Evolutionary conservation across 1,139 yeast genomes (phyloP).

Genomic region (Yamadazyma trypodendri): DNA sequence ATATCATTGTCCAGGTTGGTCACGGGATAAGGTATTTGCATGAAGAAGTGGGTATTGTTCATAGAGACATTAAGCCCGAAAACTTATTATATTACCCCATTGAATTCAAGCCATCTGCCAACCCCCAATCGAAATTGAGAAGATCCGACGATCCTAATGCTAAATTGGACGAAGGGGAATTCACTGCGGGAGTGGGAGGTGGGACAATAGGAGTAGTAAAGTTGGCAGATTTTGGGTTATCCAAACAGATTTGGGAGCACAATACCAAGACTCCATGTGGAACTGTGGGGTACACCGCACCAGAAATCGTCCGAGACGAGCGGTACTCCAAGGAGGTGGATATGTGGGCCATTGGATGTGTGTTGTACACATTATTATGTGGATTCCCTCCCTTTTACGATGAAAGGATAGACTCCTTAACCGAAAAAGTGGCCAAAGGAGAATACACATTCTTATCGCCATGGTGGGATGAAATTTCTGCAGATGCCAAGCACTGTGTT

Average conservation of each 20-base stretch:
- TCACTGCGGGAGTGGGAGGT: constrained; percentile 47
- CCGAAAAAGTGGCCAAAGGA: constrained; percentile 59
- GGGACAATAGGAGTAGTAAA: constrained; percentile 54
- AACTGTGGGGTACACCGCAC: constrained; percentile 63
- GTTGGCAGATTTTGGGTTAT: constrained; percentile 58
- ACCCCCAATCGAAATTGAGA: constrained; percentile 40
- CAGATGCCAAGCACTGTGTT: constrained; percentile 65
- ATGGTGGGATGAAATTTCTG: constrained; percentile 64
- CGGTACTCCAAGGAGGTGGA: constrained; percentile 61
- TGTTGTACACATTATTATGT: constrained; percentile 56
- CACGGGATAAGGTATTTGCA: constrained; percentile 50
- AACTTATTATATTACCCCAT: constrained; percentile 61
- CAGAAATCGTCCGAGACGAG: constrained; percentile 59
- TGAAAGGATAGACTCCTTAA: constrained; percentile 53
- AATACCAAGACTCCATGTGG: constrained; percentile 66
- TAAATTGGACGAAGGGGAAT: constrained; percentile 54
- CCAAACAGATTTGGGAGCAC: constrained; percentile 56
- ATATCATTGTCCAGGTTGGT: constrained; percentile 52
- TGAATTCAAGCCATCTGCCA: constrained; percentile 42
- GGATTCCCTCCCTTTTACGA: constrained; percentile 67
- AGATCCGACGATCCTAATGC: constrained; percentile 47
- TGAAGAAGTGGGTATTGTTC: constrained; percentile 57
- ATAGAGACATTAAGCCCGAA: constrained; percentile 59
- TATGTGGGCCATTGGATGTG: constrained; percentile 67
- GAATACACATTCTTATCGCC: constrained; percentile 57